Evolutionary conservation across 306 rosid genomes (phyloP).

Genomic region (Cicer pinnatifidum): DNA sequence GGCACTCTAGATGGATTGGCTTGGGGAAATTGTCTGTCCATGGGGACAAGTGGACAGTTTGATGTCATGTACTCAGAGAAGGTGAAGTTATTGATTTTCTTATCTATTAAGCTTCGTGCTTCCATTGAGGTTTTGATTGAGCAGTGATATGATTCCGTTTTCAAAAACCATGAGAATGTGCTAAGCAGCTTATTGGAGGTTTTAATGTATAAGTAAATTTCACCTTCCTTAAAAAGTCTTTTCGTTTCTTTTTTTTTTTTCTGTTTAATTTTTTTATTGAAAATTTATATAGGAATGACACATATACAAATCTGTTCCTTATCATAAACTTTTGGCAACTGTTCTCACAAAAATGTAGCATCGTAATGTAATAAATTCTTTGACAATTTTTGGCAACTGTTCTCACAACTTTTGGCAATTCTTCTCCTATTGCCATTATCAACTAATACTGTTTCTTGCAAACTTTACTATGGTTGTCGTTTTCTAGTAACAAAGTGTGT

Average conservation of each 20-base stretch:
- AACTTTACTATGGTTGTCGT: background rate
- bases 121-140: conserved; percentile 31
- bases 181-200: conserved; percentile 1
- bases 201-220: conserved; percentile 25
- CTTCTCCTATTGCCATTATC: conserved; percentile 22
- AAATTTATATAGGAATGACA: conserved; percentile 16
- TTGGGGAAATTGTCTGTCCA: conserved; percentile 80
- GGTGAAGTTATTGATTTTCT: conserved; percentile 56
- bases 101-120: conserved; percentile 32
- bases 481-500: conserved; percentile 22
- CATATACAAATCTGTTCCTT: background rate
- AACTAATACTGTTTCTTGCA: conserved; percentile 9
- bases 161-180: conserved; percentile 19
- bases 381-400: background rate
- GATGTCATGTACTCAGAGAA: conserved; percentile 65
- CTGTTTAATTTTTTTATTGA: background rate
- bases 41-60: conserved; percentile 82
- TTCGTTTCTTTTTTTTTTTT: background rate
- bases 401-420: conserved; percentile 1
- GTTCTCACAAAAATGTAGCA: conserved; percentile 22
- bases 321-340: background rate
- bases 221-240: background rate
- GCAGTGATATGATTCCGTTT: conserved; percentile 13
- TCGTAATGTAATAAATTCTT: background rate
- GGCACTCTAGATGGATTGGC: conserved; percentile 83